Conservation (phyloP, 2,329 filamentous ascomycete genomes). For the Aspergillus felis region DNA sequence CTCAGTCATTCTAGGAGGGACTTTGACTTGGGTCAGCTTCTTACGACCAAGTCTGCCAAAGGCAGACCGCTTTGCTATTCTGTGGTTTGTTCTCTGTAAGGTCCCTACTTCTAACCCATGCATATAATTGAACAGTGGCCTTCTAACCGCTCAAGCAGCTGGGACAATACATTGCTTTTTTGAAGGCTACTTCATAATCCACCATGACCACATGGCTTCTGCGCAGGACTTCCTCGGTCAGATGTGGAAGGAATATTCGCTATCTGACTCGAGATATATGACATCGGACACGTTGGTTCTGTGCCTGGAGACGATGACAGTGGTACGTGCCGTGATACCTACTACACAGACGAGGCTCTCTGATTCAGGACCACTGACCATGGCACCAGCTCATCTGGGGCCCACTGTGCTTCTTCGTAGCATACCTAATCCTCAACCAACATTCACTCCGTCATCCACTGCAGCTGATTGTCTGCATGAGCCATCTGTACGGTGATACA, state of each 20-base stretch:
- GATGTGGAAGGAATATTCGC: constrained; percentile 88
- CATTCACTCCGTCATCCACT: constrained; percentile 57
- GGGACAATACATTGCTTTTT: constrained; percentile 69
- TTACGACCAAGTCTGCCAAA: constrained; percentile 51
- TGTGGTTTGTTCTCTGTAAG: constrained; percentile 75
- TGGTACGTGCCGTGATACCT: constrained; percentile 48
- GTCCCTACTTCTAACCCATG: constrained; percentile 17
- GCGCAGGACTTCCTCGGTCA: constrained; percentile 74
- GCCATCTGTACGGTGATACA: constrained; percentile 61
- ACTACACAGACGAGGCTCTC: not conserved
- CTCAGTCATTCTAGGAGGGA: constrained; percentile 54
- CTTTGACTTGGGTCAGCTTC: constrained; percentile 52
- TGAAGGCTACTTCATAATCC: constrained; percentile 76
- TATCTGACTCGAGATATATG: constrained; percentile 83
- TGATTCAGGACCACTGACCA: not conserved
- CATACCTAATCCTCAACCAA: constrained; percentile 50
- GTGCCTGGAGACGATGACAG: constrained; percentile 81
- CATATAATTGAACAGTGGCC: constrained; percentile 2
- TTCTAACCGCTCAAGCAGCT: constrained; percentile 24
- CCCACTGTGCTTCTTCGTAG: constrained; percentile 56
- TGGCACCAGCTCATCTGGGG: constrained; percentile 54
- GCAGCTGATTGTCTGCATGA: constrained; percentile 58
- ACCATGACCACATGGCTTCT: constrained; percentile 62
- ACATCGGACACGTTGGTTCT: constrained; percentile 78
- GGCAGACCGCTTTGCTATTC: constrained; percentile 56